A percentile compares a stretch with the other conserved stretches of the same genome.
These are phyloP conservation scores for Verticillium zaregamsianum DNA, from an alignment of 2,329 filamentous ascomycete genomes.

Conservation along the genomic window DNA sequence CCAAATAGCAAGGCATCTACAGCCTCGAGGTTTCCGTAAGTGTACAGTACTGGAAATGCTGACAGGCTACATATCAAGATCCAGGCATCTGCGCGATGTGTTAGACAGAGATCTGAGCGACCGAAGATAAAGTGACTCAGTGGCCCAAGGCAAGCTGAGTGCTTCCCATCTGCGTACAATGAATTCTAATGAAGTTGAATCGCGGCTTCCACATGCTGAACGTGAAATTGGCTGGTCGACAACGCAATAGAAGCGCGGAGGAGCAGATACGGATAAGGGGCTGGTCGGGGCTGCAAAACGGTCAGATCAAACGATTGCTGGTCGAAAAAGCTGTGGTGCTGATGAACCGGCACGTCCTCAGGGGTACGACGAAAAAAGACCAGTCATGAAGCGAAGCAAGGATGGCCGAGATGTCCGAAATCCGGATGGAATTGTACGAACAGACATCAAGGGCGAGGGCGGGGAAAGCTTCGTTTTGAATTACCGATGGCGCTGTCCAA, in stretches of 20 bases:
- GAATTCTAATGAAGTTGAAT: neutral
- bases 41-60: neutral
- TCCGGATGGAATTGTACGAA: too few relatives aligned
- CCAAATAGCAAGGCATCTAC: slow-evolving; percentile 48
- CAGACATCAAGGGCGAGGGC: too few relatives aligned
- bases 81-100: neutral
- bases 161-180: neutral
- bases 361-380: too few relatives aligned
- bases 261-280: neutral
- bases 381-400: too few relatives aligned
- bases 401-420: too few relatives aligned
- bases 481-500: too few relatives aligned
- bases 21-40: slow-evolving; percentile 30
- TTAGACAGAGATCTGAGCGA: neutral
- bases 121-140: neutral
- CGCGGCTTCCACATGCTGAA: neutral
- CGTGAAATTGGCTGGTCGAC: neutral
- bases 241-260: neutral
- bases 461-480: too few relatives aligned
- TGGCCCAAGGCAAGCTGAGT: neutral
- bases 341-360: too few relatives aligned
- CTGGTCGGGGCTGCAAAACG: neutral
- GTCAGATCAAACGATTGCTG: neutral
- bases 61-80: neutral
- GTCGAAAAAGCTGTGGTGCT: too few relatives aligned